Conservation (phyloP, 108 stramenopile species). For the Mayamaea pseudoterrestris region DNA sequence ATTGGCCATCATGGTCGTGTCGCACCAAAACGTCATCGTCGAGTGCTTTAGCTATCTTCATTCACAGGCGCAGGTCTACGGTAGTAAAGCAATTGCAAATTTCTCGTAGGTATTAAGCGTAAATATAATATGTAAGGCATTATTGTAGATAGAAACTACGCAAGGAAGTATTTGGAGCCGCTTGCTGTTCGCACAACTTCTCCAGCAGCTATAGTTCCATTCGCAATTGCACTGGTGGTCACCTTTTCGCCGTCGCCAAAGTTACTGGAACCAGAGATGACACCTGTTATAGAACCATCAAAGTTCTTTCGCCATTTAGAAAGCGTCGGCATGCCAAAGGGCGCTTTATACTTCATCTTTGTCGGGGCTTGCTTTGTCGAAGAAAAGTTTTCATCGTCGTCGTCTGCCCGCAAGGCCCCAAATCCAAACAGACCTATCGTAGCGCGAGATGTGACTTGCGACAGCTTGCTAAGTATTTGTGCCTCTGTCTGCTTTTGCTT, state of each 20-base stretch:
- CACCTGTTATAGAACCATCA: conserved; percentile 52
- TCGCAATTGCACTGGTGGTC: conserved; percentile 53
- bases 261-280: conserved; percentile 40
- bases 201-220: conserved; percentile 36
- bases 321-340: conserved; percentile 26
- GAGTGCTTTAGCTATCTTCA: no score
- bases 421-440: conserved; percentile 33
- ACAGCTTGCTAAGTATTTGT: conserved; percentile 12
- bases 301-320: conserved; percentile 41
- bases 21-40: no score
- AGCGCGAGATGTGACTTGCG: conserved; percentile 14
- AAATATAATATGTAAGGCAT: no score
- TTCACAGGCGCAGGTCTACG: no score
- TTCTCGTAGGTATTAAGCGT: no score
- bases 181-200: conserved; percentile 58
- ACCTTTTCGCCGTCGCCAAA: conserved; percentile 56
- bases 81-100: no score
- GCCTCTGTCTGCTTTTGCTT: conserved; percentile 11
- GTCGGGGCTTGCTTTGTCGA: not conserved
- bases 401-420: not conserved
- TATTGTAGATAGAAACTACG: no score
- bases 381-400: not conserved
- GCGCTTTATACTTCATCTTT: conserved; percentile 8
- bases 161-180: conserved; percentile 61
- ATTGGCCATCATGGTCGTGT: no score